Base-by-base conservation (phyloP, 176 grass and related monocot species). In the Tillandsia fasciculata region DNA sequence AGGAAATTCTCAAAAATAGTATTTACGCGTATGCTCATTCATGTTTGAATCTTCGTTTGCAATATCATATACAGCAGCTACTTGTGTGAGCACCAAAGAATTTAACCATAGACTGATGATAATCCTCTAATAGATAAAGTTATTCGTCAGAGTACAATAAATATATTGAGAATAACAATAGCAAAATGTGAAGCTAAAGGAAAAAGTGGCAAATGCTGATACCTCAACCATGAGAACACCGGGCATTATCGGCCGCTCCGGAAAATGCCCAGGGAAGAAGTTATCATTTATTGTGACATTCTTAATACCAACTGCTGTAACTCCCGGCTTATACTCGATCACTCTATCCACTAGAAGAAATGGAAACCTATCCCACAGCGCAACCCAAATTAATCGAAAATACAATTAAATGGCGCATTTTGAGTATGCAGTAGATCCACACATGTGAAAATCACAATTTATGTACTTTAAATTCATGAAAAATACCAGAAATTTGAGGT, bases 211-310 rank as follows among this genome's bases (percentile, higher is more conserved):
- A 52, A 17, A 48, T 13, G 67, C 47, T 23, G 15, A 23, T 72
- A 79, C 77, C 77, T 79, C 77, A 65, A 79, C 58, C 77, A 79
- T 77, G 85, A 92, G 89, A 77, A 92, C 89, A 48, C 89, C 89
- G 12, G 89, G 89, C 89, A 92, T 88, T 51, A 92, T 92, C 10
- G 89, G 89, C 12, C 85, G 76, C 29, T 92, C 89, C 2, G 89
- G 84, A 65, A 86, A 86, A 69, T 86, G 83, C 17, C 83, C 83
- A 10, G 78, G 83, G 53, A 97, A 97, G 65, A 97, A 97, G 64
- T 97, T 92, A 74, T 97, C 93, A 53, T 97, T 97, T 69, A 97
- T 97, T 0, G 93, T 92, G 57, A 97, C 86, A 74, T 97, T 97
- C 81, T 97, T 97, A 57, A 86, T 86, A 50, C 73, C 83, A 68